Base-by-base conservation (phyloP, 192 early-diverging fungal species). In the Mortierella hygrophila region DNA sequence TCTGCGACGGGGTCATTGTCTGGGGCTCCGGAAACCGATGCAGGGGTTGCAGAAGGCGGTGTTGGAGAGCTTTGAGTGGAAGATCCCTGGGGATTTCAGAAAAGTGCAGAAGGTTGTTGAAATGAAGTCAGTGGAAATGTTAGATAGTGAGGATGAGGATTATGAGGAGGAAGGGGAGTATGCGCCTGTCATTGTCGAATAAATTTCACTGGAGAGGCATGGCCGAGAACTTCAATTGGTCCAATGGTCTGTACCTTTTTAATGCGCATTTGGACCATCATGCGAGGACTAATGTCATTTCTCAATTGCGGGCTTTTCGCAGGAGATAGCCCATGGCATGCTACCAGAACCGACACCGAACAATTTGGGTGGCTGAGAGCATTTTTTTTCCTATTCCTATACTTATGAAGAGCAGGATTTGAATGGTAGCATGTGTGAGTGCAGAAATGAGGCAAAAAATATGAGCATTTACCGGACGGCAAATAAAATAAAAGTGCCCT, bases 121-220 rank as follows among this genome's bases (percentile, higher is more conserved):
- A 42, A 44, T 76, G 13, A 82, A 74, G 0, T 72, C 41, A 26
- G 75, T 79, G 60, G 70, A 75, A 54, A 41, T 49, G 16, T 9
- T 29, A 26, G 49, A 54, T 46, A 47, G 55, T 23, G 82, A 88
- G 9, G 88, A 88, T 55, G 88, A 89, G 26, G 90, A 91, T 10
- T 93, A 94, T 72, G 79, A 70, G 1, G 95, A 94, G 57, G 92
- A 92, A 41, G 93, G 93, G 57, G 94, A 94, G 82, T 93, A 93
- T 82, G 95, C 94, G 8, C 94, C 94, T 6, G 90, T 92, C n/a
- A 88, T 95, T 26, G 93, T 95, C 4, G 91, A 94, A 57, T 87
- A 89, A 20, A 29, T 52, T 29, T 20, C 23, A 6, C 0, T 38
- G 70, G 21, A n/a, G 20, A 10, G 10, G 15, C 60, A 26, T 2